Conservation (phyloP, 2,329 filamentous ascomycete species). For the Botrytis pseudocinerea region DNA sequence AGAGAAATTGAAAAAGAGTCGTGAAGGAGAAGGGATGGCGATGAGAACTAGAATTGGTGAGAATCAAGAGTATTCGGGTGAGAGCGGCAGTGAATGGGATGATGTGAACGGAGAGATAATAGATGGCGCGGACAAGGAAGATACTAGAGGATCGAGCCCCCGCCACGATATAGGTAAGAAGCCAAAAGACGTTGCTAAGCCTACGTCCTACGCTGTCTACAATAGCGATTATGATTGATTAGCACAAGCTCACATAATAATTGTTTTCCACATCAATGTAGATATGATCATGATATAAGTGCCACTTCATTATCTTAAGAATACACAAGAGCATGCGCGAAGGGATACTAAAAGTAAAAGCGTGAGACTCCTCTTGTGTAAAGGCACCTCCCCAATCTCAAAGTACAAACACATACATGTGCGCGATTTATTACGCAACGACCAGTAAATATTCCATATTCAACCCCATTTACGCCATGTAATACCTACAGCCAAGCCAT, state of each 20-base stretch:
- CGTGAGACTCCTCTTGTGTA: slow-evolving; percentile 13
- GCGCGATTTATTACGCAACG: slow-evolving; percentile 19
- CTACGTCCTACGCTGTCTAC: slow-evolving; percentile 19
- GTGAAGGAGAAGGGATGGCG: not conserved
- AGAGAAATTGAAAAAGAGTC: not conserved
- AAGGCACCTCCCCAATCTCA: slow-evolving; percentile 12
- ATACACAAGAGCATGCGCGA: slow-evolving; percentile 14
- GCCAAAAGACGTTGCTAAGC: not conserved
- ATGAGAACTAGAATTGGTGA: not conserved
- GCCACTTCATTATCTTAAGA: slow-evolving; percentile 23
- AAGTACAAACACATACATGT: slow-evolving; percentile 14
- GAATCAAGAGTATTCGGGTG: not conserved
- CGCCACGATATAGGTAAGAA: not conserved
- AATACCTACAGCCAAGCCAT: slow-evolving; percentile 25
- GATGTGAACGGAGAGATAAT: slow-evolving; percentile 1
- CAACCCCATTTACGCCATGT: slow-evolving; percentile 36
- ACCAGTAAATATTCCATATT: slow-evolving; percentile 32
- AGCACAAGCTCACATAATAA: not conserved
- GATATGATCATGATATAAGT: slow-evolving; percentile 7
- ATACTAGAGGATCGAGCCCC: not conserved
- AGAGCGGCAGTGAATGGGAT: slow-evolving; percentile 21
- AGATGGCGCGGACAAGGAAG: not conserved
- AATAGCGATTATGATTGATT: slow-evolving; percentile 19
- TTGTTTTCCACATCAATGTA: not conserved
- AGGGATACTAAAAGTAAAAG: slow-evolving; percentile 4